Percentiles rank a stretch among this genome's conserved stretches.
Conservation (phyloP, 768 basidiomycete species). For the Clavulina sp. region DNA sequence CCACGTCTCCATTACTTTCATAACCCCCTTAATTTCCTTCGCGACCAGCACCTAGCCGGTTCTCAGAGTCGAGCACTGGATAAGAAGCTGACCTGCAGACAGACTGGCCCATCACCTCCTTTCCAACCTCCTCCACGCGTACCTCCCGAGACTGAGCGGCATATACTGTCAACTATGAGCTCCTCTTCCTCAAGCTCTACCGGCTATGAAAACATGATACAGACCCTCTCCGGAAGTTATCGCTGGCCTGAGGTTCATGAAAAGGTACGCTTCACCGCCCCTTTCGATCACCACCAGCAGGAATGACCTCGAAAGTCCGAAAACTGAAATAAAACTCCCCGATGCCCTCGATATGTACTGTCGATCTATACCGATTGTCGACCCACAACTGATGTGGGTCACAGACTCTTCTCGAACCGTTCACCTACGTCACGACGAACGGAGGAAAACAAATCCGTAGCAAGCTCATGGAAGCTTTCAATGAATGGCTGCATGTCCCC, state of each 20-base stretch:
- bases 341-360: no score
- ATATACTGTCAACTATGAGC: no score
- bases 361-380: not conserved
- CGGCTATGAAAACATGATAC: not conserved
- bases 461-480: conserved; percentile 83
- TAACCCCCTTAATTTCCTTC: no score
- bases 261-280: not conserved
- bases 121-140: no score
- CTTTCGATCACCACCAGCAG: no score
- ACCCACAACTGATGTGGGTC: not conserved
- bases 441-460: conserved; percentile 89
- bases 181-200: no score
- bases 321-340: not conserved
- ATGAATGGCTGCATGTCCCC: conserved; percentile 76
- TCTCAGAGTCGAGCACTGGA: no score
- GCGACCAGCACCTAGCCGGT: no score
- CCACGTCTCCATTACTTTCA: no score
- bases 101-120: no score
- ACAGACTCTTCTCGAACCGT: conserved; percentile 66
- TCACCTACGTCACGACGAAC: conserved; percentile 59
- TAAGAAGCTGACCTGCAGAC: no score
- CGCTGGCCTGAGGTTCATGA: not conserved
- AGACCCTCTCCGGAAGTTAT: not conserved
- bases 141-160: no score
- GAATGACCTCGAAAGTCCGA: not conserved